A percentile compares a stretch with the other conserved stretches of the same genome.
phyloP scores from a whole-genome alignment of 169 alveolate genomes.

The Plasmodium blacklocki region DNA sequence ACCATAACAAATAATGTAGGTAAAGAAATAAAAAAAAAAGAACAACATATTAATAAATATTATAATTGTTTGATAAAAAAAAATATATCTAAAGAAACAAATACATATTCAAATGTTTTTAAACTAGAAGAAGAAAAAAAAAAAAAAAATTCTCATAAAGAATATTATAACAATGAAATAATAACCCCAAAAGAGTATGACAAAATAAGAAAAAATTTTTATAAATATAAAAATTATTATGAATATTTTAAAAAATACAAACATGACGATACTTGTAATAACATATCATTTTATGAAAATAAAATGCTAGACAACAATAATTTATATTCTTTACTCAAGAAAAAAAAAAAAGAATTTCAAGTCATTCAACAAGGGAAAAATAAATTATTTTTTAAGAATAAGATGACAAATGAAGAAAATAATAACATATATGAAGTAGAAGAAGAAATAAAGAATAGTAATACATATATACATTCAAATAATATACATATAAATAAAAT shows the following conservation, averaged over 20 bases:
- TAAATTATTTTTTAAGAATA: background rate
- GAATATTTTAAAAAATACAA: conserved; percentile 5
- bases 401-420: background rate
- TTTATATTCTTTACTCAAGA: background rate
- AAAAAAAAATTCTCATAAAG: background rate
- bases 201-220: conserved; percentile 16
- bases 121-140: background rate
- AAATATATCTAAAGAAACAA: background rate
- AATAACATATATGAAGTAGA: background rate
- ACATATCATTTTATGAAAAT: background rate
- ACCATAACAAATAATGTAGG: background rate
- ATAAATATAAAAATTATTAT: conserved; percentile 35
- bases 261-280: background rate
- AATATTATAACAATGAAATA: background rate
- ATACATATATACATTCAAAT: too few species aligned
- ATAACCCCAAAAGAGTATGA: background rate
- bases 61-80: background rate
- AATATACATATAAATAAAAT: too few species aligned
- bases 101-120: background rate
- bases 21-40: background rate
- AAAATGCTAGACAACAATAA: background rate
- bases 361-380: conserved; percentile 19
- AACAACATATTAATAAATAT: background rate
- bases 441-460: too few species aligned
- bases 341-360: conserved; percentile 19